phyloP scores from a whole-genome alignment of 768 basidiomycete species.

The Serendipita sp. region DNA sequence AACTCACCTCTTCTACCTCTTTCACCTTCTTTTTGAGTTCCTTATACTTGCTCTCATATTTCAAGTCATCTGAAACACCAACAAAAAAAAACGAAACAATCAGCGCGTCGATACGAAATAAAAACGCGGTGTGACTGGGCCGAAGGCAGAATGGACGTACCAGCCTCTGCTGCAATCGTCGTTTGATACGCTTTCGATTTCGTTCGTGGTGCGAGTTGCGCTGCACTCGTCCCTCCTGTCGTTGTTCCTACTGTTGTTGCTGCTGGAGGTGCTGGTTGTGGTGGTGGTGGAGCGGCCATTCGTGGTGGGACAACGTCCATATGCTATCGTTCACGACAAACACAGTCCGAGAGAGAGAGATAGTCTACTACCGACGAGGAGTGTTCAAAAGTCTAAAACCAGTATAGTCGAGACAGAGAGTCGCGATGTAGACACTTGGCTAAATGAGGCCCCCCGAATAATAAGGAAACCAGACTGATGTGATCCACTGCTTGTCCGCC shows the following conservation, averaged over 20 bases:
- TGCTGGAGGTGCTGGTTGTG: neutral
- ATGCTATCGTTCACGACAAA: neutral
- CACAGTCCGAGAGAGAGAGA: neutral
- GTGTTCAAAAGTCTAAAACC: neutral
- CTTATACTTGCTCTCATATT: constrained; percentile 77
- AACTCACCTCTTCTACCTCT: constrained; percentile 67
- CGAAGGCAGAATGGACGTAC: neutral
- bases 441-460: too few species aligned
- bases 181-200: constrained; percentile 6
- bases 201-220: neutral
- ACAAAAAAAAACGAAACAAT: neutral
- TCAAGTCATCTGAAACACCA: constrained; percentile 45
- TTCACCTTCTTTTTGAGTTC: constrained; percentile 77
- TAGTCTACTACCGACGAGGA: neutral
- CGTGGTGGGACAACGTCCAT: neutral
- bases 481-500: too few species aligned
- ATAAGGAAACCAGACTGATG: too few species aligned
- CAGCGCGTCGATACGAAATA: neutral
- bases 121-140: neutral
- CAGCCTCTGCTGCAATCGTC: constrained; percentile 5
- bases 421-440: neutral
- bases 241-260: neutral
- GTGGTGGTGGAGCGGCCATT: too few species aligned
- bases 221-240: neutral
- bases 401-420: neutral